Base-by-base conservation (phyloP, 192 early-diverging fungal genomes). In the Backusella circina region DNA sequence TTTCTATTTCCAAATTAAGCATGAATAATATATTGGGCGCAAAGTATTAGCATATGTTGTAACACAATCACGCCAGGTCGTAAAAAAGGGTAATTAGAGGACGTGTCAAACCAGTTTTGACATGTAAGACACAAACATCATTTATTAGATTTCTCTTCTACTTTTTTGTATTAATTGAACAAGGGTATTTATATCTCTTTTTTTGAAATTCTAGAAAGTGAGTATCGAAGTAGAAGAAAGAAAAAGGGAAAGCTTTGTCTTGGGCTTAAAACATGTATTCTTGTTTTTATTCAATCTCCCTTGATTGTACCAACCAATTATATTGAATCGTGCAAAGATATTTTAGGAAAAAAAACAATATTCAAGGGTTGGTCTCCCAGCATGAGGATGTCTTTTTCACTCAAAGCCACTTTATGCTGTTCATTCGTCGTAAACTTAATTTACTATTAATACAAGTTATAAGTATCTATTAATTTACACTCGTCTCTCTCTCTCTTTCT, bases 41-140 rank as follows among this genome's bases (percentile, higher is more conserved):
- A 61, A 28, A 21, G 23, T 44, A 12, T 61, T 61, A 26, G 54
- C 54, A 61, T 61, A 61, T 61, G 8, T 12, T 28, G 54, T 61
- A 3, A 26, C 26, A 61, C 44, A 47, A 47, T 18, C 54, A 61
- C 54, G 23, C 21, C 10, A 28, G 54, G 54, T 26, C 18, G 18
- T 16, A 47, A 28, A 15, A 44, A 44, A 44, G 15, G 41, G 41
- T 23, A 61, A 28, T 28, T 28, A 57, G 23, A 61, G 54, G 54
- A 61, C 23, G 54, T 61, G 54, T 61, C 54, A 61, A 61, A 61
- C 54, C 26, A 61, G 54, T 61, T 61, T 61, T 61, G 54, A 61
- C 54, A 61, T 61, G 54, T 61, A 8, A 61, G 26, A 61, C 54
- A 15, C 12, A 61, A 61, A 61, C 3, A 21, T 12, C 54, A 61